Evolutionary conservation across 2,329 filamentous ascomycete genomes (phyloP), one percentile per base, ranked within the genome.

Genomic region (Exophiala dermatitidis): DNA sequence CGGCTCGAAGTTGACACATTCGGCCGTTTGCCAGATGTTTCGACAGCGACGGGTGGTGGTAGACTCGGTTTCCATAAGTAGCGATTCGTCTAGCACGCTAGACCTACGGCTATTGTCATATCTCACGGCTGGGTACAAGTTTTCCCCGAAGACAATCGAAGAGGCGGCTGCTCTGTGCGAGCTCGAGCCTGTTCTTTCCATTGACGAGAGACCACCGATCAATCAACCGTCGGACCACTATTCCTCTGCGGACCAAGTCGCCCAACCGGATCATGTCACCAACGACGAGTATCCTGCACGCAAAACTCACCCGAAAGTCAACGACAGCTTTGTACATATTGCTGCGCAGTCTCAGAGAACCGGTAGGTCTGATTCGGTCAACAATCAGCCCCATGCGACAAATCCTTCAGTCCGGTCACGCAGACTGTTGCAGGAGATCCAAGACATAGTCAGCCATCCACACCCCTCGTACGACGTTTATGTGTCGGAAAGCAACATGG

Each of bases 381-480:
- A 42, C 19, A 44, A 10, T 5, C 43, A 32, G 50, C 30, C 45
- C 31, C 6, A 28, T 42, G 2, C 19, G 19, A 19, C 32, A 43
- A 36, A 29, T 4, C 43, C 48, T 4, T 55, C 49, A 26, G 42
- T 44, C 19, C 52, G 48, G 32, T 43, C 51, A 5, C 38, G 40
- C 12, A 52, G 45, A 45, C 34, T 58, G 9, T 49, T 58, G 6
- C 29, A 19, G n/a, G 69, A 73, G 50, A 67, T 72, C 46, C 61
- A 63, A n/a, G 63, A 64, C 30, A 67, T 69, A 9, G 61, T 61
- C 4, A 54, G 56, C 2, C 61, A 63, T 26, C 53, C 56, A 2
- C 65, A 71, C 46, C 64, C 65, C 3, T 61, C 62, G 28, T 70
- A 69, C 46, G 70, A 73, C 44, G 57, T 72, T 33, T 73, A 70